Evolutionary conservation across 768 basidiomycete genomes (phyloP).

Genomic region (Suillus fuscotomentosus): DNA sequence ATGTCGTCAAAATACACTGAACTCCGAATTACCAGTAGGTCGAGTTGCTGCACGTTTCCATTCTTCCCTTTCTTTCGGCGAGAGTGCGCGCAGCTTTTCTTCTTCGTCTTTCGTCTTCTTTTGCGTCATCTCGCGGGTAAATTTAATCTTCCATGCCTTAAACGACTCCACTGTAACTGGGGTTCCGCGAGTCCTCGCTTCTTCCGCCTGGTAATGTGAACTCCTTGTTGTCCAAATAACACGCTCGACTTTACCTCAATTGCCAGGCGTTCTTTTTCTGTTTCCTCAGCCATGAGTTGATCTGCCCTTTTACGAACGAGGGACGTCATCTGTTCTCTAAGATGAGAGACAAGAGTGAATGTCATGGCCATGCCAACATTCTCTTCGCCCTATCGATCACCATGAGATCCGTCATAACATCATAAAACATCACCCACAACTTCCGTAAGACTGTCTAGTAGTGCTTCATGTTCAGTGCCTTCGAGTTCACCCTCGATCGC

Average conservation of each 20-base stretch:
- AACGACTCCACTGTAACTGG: slow-evolving; percentile 84
- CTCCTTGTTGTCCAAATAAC: neutral
- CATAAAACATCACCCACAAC: slow-evolving; percentile 42
- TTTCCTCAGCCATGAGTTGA: slow-evolving; percentile 55
- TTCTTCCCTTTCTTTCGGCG: slow-evolving; percentile 85
- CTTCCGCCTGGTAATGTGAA: slow-evolving; percentile 63
- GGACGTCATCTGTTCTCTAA: slow-evolving; percentile 71
- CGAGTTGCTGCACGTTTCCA: slow-evolving; percentile 61
- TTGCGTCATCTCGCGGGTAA: slow-evolving; percentile 63
- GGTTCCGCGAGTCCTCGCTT: slow-evolving; percentile 87
- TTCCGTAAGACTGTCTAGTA: slow-evolving; percentile 56
- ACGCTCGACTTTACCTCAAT: slow-evolving; percentile 59
- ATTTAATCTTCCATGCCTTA: slow-evolving; percentile 74
- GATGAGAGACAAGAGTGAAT: slow-evolving; percentile 85
- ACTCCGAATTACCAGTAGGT: slow-evolving; percentile 56
- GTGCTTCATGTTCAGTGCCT: slow-evolving; percentile 50
- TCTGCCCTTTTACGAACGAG: slow-evolving; percentile 63
- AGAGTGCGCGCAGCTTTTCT: slow-evolving; percentile 66
- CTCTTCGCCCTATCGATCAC: slow-evolving; percentile 62
- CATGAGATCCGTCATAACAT: neutral
- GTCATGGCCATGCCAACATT: slow-evolving; percentile 98
- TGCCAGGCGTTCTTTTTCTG: slow-evolving; percentile 68
- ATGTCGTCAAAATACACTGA: neutral
- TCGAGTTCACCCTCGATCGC: slow-evolving; percentile 63
- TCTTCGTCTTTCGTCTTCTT: slow-evolving; percentile 74